phyloP scores from a whole-genome alignment of 2,329 filamentous ascomycete genomes.

The Thelonectria discophora region DNA sequence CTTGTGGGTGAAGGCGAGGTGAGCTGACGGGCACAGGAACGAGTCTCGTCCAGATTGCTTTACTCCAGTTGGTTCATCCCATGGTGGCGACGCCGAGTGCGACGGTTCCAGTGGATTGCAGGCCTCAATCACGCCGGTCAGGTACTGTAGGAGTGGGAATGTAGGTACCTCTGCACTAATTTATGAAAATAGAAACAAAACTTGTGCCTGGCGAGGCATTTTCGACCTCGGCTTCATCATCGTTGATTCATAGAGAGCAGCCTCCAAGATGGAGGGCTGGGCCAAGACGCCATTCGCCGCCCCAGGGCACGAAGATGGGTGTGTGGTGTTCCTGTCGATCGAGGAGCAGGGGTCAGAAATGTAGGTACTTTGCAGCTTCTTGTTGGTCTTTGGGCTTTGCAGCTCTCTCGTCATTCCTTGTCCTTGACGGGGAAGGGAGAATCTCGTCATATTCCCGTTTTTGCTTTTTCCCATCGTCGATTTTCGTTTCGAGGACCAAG shows the following conservation, averaged over 20 bases:
- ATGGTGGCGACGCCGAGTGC: neutral
- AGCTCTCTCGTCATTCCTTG: no score
- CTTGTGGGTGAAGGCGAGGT: neutral
- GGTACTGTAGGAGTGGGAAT: no score
- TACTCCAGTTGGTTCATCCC: conserved; percentile 10
- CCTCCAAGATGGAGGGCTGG: conserved; percentile 25
- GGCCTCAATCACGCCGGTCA: neutral
- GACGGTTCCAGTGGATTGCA: neutral
- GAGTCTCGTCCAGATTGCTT: conserved; percentile 13
- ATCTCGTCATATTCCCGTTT: conserved; percentile 8
- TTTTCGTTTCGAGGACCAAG: conserved; percentile 22
- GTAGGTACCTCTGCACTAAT: no score
- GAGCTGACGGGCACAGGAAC: conserved; percentile 12
- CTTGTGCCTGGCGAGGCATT: conserved; percentile 27
- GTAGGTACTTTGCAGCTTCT: no score
- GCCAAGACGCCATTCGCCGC: conserved; percentile 21
- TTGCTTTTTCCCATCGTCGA: conserved; percentile 20
- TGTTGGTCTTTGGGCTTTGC: no score
- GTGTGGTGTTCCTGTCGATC: conserved; percentile 43
- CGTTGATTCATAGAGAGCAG: conserved; percentile 3
- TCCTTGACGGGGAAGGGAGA: conserved; percentile 17
- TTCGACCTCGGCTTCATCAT: conserved; percentile 8
- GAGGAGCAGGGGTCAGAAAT: conserved; percentile 33
- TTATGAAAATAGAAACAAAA: conserved; percentile 6
- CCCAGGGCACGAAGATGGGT: conserved; percentile 22